Evolutionary conservation across 768 basidiomycete genomes (phyloP).

Genomic region (Strobilomyces confusus): DNA sequence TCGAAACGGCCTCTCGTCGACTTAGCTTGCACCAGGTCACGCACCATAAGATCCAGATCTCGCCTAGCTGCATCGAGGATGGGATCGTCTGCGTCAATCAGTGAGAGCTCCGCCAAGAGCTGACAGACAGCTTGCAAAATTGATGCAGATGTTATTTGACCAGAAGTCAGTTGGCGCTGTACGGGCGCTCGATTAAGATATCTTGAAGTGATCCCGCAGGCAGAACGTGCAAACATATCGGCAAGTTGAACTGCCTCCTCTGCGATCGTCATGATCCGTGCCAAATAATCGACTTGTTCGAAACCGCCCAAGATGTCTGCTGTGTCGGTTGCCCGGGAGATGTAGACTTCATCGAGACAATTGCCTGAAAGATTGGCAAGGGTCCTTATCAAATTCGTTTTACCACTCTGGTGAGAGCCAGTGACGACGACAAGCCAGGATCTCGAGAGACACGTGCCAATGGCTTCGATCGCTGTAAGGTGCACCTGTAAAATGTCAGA

Average conservation of each 20-base stretch:
- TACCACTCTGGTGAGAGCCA: slow-evolving; percentile 71
- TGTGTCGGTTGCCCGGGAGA: slow-evolving; percentile 88
- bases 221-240: slow-evolving; percentile 37
- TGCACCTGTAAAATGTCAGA: slow-evolving; percentile 59
- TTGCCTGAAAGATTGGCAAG: slow-evolving; percentile 72
- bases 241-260: slow-evolving; percentile 39
- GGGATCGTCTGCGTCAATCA: slow-evolving; percentile 7
- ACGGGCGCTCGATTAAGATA: slow-evolving; percentile 15
- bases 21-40: slow-evolving; percentile 17
- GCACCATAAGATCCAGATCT: slow-evolving; percentile 21
- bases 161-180: slow-evolving; percentile 15
- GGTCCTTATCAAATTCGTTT: slow-evolving; percentile 67
- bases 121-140: slow-evolving; percentile 24
- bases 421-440: slow-evolving; percentile 90
- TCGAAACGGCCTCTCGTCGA: slow-evolving; percentile 62
- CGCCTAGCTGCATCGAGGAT: slow-evolving; percentile 12
- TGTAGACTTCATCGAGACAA: slow-evolving; percentile 61
- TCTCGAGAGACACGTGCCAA: slow-evolving; percentile 67
- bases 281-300: slow-evolving; percentile 76
- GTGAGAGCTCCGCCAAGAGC: slow-evolving; percentile 29
- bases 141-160: slow-evolving; percentile 14
- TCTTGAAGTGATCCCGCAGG: slow-evolving; percentile 17
- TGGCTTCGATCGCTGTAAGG: slow-evolving; percentile 63
- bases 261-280: slow-evolving; percentile 35
- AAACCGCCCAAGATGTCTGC: slow-evolving; percentile 94